phyloP scores from a whole-genome alignment of 352 stramenopile species.

The Albugo candida region DNA sequence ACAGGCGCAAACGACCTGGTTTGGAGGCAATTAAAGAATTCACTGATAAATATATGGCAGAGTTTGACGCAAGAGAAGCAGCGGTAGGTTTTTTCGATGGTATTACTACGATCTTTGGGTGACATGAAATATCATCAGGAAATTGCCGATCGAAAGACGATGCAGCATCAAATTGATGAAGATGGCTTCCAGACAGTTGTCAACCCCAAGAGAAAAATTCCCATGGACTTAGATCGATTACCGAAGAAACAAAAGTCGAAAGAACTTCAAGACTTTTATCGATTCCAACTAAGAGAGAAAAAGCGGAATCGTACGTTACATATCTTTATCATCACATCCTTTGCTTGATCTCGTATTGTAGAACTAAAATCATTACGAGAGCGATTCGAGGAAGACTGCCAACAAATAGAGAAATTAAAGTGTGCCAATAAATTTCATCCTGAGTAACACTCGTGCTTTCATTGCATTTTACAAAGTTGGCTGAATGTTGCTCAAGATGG shows the following conservation, averaged over 20 bases:
- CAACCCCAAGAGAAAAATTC: slow-evolving; percentile 33
- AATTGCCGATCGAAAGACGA: slow-evolving; percentile 35
- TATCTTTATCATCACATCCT: neutral
- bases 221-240: slow-evolving; percentile 22
- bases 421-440: slow-evolving; percentile 61
- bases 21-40: slow-evolving; percentile 38
- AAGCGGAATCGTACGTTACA: slow-evolving; percentile 55
- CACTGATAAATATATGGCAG: slow-evolving; percentile 54
- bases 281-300: slow-evolving; percentile 73
- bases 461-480: too few relatives aligned
- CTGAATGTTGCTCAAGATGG: too few relatives aligned
- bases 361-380: slow-evolving; percentile 66
- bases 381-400: slow-evolving; percentile 64
- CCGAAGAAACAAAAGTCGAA: slow-evolving; percentile 75
- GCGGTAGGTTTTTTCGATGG: slow-evolving; percentile 17
- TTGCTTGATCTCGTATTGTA: slow-evolving; percentile 11
- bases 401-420: slow-evolving; percentile 68
- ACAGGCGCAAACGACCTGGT: slow-evolving; percentile 44
- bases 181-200: slow-evolving; percentile 70
- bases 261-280: slow-evolving; percentile 66
- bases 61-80: slow-evolving; percentile 50
- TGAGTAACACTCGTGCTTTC: slow-evolving; percentile 18
- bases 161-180: slow-evolving; percentile 66
- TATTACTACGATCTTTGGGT: too few relatives aligned
- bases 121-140: slow-evolving; percentile 6